A percentile compares a stretch with the other conserved stretches of the same genome.
These are phyloP conservation scores for Nyssa sinensis DNA, from an alignment of 148 eudicot species.

Conservation along the genomic window DNA sequence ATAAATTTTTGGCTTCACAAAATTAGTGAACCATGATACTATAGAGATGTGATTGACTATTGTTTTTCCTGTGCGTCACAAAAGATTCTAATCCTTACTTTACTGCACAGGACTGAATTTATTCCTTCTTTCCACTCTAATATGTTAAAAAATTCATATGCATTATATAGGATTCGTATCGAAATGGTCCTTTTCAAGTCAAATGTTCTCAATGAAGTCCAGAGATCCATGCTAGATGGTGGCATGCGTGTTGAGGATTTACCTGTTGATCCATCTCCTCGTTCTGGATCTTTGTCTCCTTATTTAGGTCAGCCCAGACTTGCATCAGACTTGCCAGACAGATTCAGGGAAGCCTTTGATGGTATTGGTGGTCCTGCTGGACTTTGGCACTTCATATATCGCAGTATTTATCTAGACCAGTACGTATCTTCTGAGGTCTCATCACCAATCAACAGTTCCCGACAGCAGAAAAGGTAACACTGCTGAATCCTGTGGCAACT, in stretches of 20 bases:
- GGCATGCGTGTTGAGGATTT: slow-evolving; percentile 93
- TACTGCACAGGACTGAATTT: not conserved
- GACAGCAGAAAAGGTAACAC: slow-evolving; percentile 81
- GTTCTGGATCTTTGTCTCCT: slow-evolving; percentile 55
- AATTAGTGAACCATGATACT: not conserved
- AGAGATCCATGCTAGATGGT: slow-evolving; percentile 78
- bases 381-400: slow-evolving; percentile 94
- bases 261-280: slow-evolving; percentile 67
- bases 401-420: slow-evolving; percentile 83
- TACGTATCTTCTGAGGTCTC: slow-evolving; percentile 92
- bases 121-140: not conserved
- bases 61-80: not conserved
- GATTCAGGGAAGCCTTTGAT: slow-evolving; percentile 41
- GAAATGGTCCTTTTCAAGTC: slow-evolving; percentile 83
- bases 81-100: not conserved
- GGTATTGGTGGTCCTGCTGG: slow-evolving; percentile 90
- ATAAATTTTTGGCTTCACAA: not conserved
- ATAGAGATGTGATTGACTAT: not conserved
- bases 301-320: slow-evolving; percentile 64
- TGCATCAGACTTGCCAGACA: slow-evolving; percentile 41
- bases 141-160: slow-evolving; percentile 10
- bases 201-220: slow-evolving; percentile 88
- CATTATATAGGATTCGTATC: slow-evolving; percentile 58
- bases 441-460: slow-evolving; percentile 65
- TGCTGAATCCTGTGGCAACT: slow-evolving; percentile 4